Conservation (phyloP, 2,329 filamentous ascomycete species). For the Fusarium nelsonii region DNA sequence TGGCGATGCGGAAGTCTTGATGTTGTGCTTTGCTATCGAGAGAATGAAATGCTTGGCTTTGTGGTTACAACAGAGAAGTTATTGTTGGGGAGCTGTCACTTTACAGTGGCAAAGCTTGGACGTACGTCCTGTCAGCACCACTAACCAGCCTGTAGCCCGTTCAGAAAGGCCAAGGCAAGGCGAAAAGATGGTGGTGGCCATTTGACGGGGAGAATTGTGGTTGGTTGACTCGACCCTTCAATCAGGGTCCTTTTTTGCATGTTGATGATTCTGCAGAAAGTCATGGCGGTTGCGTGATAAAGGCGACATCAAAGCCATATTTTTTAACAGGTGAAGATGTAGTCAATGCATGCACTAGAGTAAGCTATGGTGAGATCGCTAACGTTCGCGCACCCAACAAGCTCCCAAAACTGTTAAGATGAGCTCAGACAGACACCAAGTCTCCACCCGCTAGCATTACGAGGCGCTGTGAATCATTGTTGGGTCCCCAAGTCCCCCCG, state of each 20-base stretch:
- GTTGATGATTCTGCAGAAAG: neutral
- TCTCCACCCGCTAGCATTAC: slow-evolving; percentile 3
- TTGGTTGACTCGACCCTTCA: slow-evolving; percentile 22
- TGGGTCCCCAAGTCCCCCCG: slow-evolving; percentile 3
- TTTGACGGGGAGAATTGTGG: slow-evolving; percentile 18
- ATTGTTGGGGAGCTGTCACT: slow-evolving; percentile 5
- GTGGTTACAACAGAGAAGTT: slow-evolving; percentile 6
- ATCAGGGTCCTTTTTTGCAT: slow-evolving; percentile 12
- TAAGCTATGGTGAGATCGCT: slow-evolving; percentile 20
- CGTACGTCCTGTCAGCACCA: slow-evolving; percentile 5
- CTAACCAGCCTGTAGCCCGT: neutral
- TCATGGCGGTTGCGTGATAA: slow-evolving; percentile 6
- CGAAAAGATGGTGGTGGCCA: slow-evolving; percentile 13
- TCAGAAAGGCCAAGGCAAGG: neutral
- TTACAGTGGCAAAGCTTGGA: slow-evolving; percentile 20
- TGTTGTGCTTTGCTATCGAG: slow-evolving; percentile 20
- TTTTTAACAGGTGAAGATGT: slow-evolving; percentile 21
- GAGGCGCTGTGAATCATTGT: slow-evolving; percentile 28
- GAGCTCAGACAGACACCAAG: neutral
- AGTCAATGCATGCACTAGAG: slow-evolving; percentile 1
- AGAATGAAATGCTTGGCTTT: neutral
- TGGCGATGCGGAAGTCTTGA: slow-evolving; percentile 32
- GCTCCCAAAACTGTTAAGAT: slow-evolving; percentile 23
- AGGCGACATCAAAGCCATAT: neutral
- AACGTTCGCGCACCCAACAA: slow-evolving; percentile 28